These are phyloP conservation scores for Phycomyces nitens DNA, from an alignment of 192 early-diverging fungal species.

Conservation along the genomic window DNA sequence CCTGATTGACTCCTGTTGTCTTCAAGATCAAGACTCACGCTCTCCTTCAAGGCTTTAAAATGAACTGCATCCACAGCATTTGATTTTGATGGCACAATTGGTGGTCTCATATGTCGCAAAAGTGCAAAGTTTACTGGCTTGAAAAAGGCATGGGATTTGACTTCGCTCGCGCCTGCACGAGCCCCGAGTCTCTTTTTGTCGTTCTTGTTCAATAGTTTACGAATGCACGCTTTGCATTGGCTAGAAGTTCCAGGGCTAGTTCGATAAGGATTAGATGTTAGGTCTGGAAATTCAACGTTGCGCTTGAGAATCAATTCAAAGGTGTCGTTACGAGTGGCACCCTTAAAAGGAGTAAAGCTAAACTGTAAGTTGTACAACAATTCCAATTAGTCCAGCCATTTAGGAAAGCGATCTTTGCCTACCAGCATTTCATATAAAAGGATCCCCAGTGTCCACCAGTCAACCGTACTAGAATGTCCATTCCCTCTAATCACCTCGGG, in stretches of 20 bases:
- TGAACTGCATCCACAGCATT: conserved; percentile 43
- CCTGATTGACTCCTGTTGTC: conserved; percentile 4
- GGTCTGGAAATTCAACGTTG: conserved; percentile 71
- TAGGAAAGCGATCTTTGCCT: neutral
- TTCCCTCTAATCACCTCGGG: conserved; percentile 41
- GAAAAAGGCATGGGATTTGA: conserved; percentile 92
- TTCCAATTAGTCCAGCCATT: neutral
- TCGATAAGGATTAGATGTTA: conserved; percentile 9
- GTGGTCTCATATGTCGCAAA: conserved; percentile 76
- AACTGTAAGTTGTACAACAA: conserved; percentile 37
- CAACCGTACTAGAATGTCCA: conserved; percentile 45
- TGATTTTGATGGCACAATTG: conserved; percentile 67
- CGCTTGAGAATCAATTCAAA: conserved; percentile 78
- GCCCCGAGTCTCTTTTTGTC: conserved; percentile 87
- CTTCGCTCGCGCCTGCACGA: conserved; percentile 85
- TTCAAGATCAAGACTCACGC: conserved; percentile 62
- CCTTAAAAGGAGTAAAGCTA: conserved; percentile 70
- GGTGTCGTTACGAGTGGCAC: conserved; percentile 53
- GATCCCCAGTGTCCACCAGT: conserved; percentile 76
- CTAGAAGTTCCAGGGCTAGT: conserved; percentile 9
- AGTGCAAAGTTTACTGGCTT: conserved; percentile 90
- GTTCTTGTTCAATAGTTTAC: conserved; percentile 86
- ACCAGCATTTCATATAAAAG: conserved; percentile 69
- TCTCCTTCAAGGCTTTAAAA: conserved; percentile 63
- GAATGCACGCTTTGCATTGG: conserved; percentile 72